Percentiles rank a stretch among this genome's conserved stretches.
Conservation (phyloP, 2,329 filamentous ascomycete genomes). For the Metarhizium guizhouense region DNA sequence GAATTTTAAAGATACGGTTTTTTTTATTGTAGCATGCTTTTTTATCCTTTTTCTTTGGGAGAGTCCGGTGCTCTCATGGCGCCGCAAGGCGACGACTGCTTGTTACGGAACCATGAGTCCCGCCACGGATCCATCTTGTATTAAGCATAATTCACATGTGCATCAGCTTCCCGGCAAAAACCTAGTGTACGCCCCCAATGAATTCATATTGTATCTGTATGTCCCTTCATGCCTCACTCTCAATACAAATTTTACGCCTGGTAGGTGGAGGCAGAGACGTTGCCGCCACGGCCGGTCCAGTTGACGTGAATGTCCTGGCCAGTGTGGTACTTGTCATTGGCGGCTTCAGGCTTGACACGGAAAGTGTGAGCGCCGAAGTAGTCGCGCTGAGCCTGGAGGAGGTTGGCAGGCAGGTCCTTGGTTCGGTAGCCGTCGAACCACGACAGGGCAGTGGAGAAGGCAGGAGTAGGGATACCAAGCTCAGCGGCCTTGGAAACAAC, state of each 20-base stretch:
- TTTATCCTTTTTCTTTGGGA: no score
- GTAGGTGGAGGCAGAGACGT: slow-evolving; percentile 96
- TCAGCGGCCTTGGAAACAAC: slow-evolving; percentile 86
- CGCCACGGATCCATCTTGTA: neutral
- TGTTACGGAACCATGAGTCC: neutral
- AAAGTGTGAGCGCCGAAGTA: slow-evolving; percentile 98
- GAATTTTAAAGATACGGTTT: no score
- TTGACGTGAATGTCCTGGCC: slow-evolving; percentile 96
- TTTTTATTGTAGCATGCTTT: no score
- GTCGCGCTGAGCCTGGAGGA: slow-evolving; percentile 97
- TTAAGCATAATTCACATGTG: neutral
- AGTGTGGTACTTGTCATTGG: slow-evolving; percentile 69
- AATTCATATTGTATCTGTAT: neutral
- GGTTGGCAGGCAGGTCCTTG: slow-evolving; percentile 93
- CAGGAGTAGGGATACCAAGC: slow-evolving; percentile 90
- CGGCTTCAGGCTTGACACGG: slow-evolving; percentile 73
- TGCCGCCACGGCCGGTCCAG: slow-evolving; percentile 97
- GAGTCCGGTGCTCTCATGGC: neutral
- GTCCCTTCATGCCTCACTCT: neutral
- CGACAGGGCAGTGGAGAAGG: slow-evolving; percentile 92
- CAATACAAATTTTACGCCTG: slow-evolving; percentile 61
- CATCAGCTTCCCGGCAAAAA: neutral
- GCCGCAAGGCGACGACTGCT: slow-evolving; percentile 13
- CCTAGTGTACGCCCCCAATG: neutral
- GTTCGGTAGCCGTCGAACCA: slow-evolving; percentile 99